Evolutionary conservation across 768 basidiomycete genomes (phyloP).

Genomic region (Mycena chlorophos): DNA sequence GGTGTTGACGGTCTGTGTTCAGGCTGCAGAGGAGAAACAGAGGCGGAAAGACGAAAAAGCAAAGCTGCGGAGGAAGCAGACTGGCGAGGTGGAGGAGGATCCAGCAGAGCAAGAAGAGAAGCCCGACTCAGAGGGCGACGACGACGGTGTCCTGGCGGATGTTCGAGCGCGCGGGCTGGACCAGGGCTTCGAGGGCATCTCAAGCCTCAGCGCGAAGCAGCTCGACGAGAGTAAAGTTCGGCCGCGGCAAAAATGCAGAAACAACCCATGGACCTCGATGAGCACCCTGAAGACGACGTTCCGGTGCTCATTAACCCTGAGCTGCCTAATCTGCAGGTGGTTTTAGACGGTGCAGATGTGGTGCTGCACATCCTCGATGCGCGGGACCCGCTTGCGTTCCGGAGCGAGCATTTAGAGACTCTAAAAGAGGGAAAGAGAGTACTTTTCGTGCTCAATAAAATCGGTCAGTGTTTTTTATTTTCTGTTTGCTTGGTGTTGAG

Average conservation of each 20-base stretch:
- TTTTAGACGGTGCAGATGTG: constrained; percentile 76
- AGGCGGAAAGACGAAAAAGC: constrained; percentile 60
- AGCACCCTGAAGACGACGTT: constrained; percentile 52
- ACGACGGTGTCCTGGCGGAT: constrained; percentile 30
- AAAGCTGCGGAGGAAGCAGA: constrained; percentile 34
- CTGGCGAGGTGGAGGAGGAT: constrained; percentile 28
- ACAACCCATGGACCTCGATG: constrained; percentile 29
- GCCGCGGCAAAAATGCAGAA: constrained; percentile 22
- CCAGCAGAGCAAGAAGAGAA: too few species aligned
- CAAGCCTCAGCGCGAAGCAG: constrained; percentile 44
- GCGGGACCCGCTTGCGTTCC: constrained; percentile 73
- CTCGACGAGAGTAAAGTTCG: constrained; percentile 37
- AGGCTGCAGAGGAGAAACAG: constrained; percentile 81
- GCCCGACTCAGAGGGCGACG: too few species aligned
- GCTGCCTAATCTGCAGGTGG: constrained; percentile 61
- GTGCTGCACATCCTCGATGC: constrained; percentile 81
- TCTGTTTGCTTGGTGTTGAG: not conserved
- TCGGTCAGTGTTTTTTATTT: constrained; percentile 52
- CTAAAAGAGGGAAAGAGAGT: constrained; percentile 48
- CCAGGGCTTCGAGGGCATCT: constrained; percentile 50
- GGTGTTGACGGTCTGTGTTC: not conserved
- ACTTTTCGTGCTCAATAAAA: constrained; percentile 81
- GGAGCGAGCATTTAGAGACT: constrained; percentile 65
- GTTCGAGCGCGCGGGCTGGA: constrained; percentile 42
- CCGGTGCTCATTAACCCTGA: constrained; percentile 66